Base-by-base conservation (phyloP, 768 basidiomycete genomes). In the Leccinum truebloodii region DNA sequence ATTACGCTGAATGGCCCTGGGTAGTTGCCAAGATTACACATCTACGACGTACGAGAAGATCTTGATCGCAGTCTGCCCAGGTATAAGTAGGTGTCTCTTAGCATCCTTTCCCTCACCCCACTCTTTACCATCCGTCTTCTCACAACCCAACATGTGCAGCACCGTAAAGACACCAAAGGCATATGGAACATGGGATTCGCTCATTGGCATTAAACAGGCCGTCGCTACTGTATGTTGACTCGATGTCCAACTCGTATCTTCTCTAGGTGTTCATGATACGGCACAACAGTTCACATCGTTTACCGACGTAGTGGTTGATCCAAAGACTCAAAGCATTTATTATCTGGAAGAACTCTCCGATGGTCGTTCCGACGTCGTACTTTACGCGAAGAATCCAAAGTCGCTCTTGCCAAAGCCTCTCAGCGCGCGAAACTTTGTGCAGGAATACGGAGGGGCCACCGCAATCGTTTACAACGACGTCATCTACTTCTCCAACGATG, bases 401-500 rank as follows among this genome's bases (percentile, higher is more conserved):
- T 87, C 89, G 55, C 69, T 87, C 6, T 77, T 86, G 10, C 81
- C 81, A 3, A 64, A 71, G 24, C 76, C 75, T 0, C 88, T 80
- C 79, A 87, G 81, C 67, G 83, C 76, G 18, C 74, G 81, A 24
- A 79, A 80, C 1, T 73, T 75, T 8, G 88, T 90, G 0, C 82
- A 88, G 34, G 89, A 89, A 71, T 90, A 90, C 58, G 89, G 90
- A 0, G 89, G 90, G 13, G 82, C 80, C 5, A 73, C 85, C 0
- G 84, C 83, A 0, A 77, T 81, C 6, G 82, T 82, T 2, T 73
- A 81, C 61, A 73, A 75, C 32, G 78, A 76, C 13, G 70, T 76
- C 7, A 73, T 82, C 32, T 85, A 85, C 71, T 90, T 88, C 72
- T 86, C 85, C 3, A 75, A 87, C 69, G 73, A 81, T 35, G 64